These are phyloP conservation scores for Calonectria hongkongensis DNA, from an alignment of 2,329 filamentous ascomycete species.

Conservation along the genomic window DNA sequence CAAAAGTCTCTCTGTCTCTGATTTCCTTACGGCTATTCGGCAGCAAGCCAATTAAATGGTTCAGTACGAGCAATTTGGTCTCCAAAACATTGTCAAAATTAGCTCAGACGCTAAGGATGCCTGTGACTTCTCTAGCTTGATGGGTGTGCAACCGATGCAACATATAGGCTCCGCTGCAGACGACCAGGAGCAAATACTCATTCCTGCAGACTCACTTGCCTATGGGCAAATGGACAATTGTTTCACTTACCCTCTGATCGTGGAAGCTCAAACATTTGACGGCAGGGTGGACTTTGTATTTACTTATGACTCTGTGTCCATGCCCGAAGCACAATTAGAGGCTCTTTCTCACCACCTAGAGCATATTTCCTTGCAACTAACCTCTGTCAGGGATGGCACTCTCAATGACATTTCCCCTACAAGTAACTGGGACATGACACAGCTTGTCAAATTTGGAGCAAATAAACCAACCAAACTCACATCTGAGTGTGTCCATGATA, in stretches of 20 bases:
- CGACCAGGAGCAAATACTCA: neutral
- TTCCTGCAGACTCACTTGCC: neutral
- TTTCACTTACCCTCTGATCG: constrained; percentile 24
- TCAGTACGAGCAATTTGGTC: constrained; percentile 38
- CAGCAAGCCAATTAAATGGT: constrained; percentile 41
- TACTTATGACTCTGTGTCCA: constrained; percentile 1
- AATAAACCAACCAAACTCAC: neutral
- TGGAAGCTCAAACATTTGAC: constrained; percentile 16
- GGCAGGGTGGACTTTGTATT: constrained; percentile 14
- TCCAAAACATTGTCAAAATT: constrained; percentile 45
- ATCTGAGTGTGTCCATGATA: constrained; percentile 41
- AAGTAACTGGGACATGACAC: constrained; percentile 15
- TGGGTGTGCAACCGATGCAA: constrained; percentile 53
- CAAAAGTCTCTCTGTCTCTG: constrained; percentile 43
- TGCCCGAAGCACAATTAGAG: constrained; percentile 4
- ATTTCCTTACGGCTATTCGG: constrained; percentile 42
- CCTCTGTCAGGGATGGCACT: neutral
- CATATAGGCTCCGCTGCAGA: neutral
- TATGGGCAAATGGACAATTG: neutral
- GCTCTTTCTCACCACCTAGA: constrained; percentile 19
- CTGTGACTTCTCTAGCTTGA: constrained; percentile 54
- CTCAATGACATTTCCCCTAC: constrained; percentile 13
- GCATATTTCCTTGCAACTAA: constrained; percentile 3
- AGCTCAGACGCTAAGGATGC: constrained; percentile 39
- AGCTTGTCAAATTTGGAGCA: neutral